Evolutionary conservation across 1,284 basidiomycete species (phyloP).

Genomic region (Rhodotorula glutinis): DNA sequence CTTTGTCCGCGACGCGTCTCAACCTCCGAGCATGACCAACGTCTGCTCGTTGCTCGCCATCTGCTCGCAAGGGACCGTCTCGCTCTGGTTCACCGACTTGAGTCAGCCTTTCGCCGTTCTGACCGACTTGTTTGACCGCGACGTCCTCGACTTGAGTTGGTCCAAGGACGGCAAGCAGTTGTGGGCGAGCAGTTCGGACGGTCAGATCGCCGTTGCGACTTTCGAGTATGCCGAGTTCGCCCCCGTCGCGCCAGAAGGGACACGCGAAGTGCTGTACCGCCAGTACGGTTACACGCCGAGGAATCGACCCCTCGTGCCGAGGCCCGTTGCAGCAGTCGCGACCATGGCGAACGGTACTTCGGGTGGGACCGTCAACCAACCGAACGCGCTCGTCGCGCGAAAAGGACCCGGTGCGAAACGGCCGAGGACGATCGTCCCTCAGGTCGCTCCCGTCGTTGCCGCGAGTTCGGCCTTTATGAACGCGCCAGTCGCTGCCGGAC

Average conservation of each 20-base stretch:
- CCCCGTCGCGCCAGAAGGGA: slow-evolving; percentile 69
- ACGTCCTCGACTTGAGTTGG: slow-evolving; percentile 96
- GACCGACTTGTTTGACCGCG: slow-evolving; percentile 87
- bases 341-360: neutral
- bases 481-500: slow-evolving; percentile 1
- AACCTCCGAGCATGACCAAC: slow-evolving; percentile 66
- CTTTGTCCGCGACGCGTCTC: slow-evolving; percentile 69
- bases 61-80: slow-evolving; percentile 68
- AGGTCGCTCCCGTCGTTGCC: neutral
- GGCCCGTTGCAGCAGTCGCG: slow-evolving; percentile 7
- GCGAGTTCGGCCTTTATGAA: slow-evolving; percentile 9
- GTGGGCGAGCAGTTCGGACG: slow-evolving; percentile 94
- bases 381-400: slow-evolving; percentile 46
- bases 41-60: slow-evolving; percentile 80
- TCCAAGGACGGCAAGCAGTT: slow-evolving; percentile 85
- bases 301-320: slow-evolving; percentile 2
- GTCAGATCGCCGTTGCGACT: slow-evolving; percentile 80
- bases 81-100: slow-evolving; percentile 88
- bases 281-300: slow-evolving; percentile 19
- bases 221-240: slow-evolving; percentile 79
- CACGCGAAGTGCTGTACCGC: slow-evolving; percentile 67
- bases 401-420: slow-evolving; percentile 42
- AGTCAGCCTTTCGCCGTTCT: slow-evolving; percentile 86
- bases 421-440: slow-evolving; percentile 16
- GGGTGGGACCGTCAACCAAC: slow-evolving; percentile 30